Conservation (phyloP, 352 stramenopile genomes). For the Pythium rishiriense region DNA sequence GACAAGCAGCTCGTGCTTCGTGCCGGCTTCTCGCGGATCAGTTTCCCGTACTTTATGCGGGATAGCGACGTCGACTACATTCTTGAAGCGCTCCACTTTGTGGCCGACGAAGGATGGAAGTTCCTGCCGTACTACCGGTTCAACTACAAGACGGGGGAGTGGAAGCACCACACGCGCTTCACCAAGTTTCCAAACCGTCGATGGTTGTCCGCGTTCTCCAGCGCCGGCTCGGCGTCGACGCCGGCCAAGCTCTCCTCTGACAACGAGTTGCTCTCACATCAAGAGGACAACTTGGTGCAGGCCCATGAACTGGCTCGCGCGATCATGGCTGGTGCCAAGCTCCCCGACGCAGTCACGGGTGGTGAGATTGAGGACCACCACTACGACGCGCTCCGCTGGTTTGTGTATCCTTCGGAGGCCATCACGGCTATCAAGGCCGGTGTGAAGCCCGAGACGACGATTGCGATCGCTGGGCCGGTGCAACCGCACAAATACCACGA, state of each 20-base stretch:
- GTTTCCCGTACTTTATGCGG: slow-evolving; percentile 79
- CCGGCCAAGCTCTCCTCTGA: too few species aligned
- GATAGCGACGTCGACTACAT: slow-evolving; percentile 90
- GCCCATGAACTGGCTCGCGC: slow-evolving; percentile 24
- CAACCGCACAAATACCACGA: slow-evolving; percentile 33
- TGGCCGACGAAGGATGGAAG: slow-evolving; percentile 87
- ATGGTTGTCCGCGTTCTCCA: too few species aligned
- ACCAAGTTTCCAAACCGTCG: slow-evolving; percentile 32
- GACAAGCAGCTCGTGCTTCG: slow-evolving; percentile 89
- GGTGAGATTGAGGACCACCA: slow-evolving; percentile 31
- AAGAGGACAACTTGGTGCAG: slow-evolving; percentile 24
- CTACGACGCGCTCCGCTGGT: slow-evolving; percentile 45
- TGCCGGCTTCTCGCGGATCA: slow-evolving; percentile 92
- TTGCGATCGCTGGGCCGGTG: slow-evolving; percentile 19
- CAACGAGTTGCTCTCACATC: slow-evolving; percentile 17
- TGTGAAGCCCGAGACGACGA: not conserved
- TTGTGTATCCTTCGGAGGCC: slow-evolving; percentile 45
- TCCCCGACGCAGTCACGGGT: slow-evolving; percentile 12
- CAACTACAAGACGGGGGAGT: slow-evolving; percentile 94
- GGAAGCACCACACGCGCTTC: slow-evolving; percentile 62
- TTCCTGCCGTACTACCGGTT: slow-evolving; percentile 92
- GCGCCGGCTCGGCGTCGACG: too few species aligned
- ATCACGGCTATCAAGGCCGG: slow-evolving; percentile 18
- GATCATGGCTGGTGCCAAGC: slow-evolving; percentile 8
- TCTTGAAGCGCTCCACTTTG: slow-evolving; percentile 86